Evolutionary conservation across 2,329 filamentous ascomycete genomes (phyloP).

Genomic region (Thermothelomyces thermophilus): DNA sequence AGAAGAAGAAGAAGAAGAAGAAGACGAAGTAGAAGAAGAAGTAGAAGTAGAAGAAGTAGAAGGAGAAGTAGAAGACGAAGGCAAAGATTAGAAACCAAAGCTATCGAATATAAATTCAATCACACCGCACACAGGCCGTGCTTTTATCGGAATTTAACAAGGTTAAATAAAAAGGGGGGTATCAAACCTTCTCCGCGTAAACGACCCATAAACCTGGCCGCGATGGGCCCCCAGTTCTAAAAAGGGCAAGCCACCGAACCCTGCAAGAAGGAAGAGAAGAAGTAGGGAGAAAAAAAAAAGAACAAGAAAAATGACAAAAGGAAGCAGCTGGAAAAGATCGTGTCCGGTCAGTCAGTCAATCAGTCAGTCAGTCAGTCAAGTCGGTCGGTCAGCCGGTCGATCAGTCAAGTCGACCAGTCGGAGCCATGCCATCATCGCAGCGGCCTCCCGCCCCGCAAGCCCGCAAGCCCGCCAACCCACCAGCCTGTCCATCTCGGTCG

Average conservation of each 20-base stretch:
- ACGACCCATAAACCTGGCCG: neutral
- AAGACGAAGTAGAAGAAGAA: neutral
- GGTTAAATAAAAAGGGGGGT: slow-evolving; percentile 1
- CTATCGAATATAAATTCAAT: neutral
- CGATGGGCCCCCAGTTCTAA: neutral
- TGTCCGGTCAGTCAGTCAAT: too few species aligned
- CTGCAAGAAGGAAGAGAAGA: too few species aligned
- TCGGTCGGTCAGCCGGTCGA: too few species aligned
- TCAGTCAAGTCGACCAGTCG: too few species aligned
- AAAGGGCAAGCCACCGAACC: neutral
- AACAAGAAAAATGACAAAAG: too few species aligned
- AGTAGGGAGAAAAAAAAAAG: too few species aligned
- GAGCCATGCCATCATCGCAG: too few species aligned
- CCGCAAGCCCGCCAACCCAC: too few species aligned
- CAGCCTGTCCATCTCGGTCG: neutral
- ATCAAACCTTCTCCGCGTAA: neutral
- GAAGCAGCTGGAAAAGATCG: too few species aligned
- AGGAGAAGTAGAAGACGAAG: neutral
- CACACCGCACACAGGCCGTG: neutral
- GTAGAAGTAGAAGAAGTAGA: neutral
- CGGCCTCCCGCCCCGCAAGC: too few species aligned
- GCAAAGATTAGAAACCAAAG: neutral
- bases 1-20: neutral
- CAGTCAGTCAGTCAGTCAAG: too few species aligned
- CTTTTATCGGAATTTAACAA: neutral